Evolutionary conservation across 139 green algal species (phyloP), one percentile per base, ranked within the genome.

Genomic region (Coelastrella sp.): DNA sequence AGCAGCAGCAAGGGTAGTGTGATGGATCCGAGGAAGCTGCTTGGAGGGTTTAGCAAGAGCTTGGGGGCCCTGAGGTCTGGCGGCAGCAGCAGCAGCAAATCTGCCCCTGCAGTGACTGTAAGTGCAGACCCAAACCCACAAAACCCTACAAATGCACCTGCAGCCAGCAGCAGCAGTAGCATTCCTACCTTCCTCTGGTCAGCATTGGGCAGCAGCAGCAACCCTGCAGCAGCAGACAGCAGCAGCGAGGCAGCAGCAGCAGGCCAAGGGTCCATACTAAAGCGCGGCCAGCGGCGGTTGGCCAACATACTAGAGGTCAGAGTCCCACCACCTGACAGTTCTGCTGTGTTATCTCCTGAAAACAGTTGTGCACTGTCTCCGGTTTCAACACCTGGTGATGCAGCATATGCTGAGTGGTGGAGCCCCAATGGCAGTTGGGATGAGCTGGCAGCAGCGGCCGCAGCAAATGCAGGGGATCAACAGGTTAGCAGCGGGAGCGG

Each of bases 371-470:
- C 82, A 5, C 5, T 88, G 82, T 88, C 82, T 17, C 82, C 82
- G 13, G 65, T 88, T 1, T 88, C 82, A 64, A 71, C 82, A 17
- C 61, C 64, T 17, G 82, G 32, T 20, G 82, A 88, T 64, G 65
- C 82, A 74, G 82, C 82, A 6, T 88, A 79, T 64, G 82, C 82
- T n/a, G 82, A 88, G 13, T 88, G 82, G 82, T 88, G 82, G 82
- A 88, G 82, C 65, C 82, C 82, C 32, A 88, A 64, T 19, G 47
- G 32, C 65, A 88, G 82, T 17, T 78, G 64, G 23, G 11, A 78
- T 7, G 82, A 88, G n/a, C 17, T 73, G 65, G 56, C 8, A 56
- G 82, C 32, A 74, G 82, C 82, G 32, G 61, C 80, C 13, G 82
- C 82, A 57, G 82, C 64, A 65, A 56, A 14, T 86, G 19, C 14